phyloP scores from a whole-genome alignment of 2,329 filamentous ascomycete species.

The Eutypa lata region DNA sequence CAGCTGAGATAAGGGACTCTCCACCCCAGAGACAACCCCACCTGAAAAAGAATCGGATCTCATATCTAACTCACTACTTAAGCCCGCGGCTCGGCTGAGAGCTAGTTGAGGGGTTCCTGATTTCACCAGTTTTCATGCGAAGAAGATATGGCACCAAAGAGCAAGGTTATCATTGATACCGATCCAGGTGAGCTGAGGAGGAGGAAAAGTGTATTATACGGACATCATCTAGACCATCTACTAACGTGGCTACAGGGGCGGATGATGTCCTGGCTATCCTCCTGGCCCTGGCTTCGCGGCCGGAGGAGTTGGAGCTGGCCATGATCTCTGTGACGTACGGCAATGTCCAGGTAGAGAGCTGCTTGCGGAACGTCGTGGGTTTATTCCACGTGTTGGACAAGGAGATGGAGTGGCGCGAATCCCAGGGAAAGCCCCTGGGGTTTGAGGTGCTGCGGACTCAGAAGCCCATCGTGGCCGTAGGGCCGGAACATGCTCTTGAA shows the following conservation, averaged over 20 bases:
- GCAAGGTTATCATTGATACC: constrained; percentile 90
- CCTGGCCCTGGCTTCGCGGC: constrained; percentile 75
- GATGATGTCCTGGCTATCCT: constrained; percentile 90
- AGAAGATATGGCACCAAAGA: constrained; percentile 63
- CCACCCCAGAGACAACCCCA: background rate
- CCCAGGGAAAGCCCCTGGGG: constrained; percentile 62
- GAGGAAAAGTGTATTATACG: background rate
- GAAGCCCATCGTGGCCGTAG: constrained; percentile 83
- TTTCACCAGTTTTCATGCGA: constrained; percentile 13
- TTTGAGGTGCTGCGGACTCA: constrained; percentile 69
- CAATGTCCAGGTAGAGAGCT: constrained; percentile 85
- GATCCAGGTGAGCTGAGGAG: constrained; percentile 64
- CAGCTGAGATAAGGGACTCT: background rate
- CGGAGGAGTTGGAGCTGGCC: constrained; percentile 81
- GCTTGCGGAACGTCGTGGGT: constrained; percentile 82
- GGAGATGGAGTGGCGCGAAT: constrained; percentile 79
- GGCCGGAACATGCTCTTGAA: constrained; percentile 79
- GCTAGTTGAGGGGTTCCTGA: no score
- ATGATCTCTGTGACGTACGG: constrained; percentile 91
- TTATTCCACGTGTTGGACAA: constrained; percentile 90
- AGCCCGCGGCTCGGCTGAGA: background rate
- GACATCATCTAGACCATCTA: background rate
- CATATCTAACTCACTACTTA: background rate
- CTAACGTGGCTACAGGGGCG: constrained; percentile 53
- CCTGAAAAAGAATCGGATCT: background rate